Conservation (phyloP, 352 stramenopile genomes). For the Pythium phragmitis region DNA sequence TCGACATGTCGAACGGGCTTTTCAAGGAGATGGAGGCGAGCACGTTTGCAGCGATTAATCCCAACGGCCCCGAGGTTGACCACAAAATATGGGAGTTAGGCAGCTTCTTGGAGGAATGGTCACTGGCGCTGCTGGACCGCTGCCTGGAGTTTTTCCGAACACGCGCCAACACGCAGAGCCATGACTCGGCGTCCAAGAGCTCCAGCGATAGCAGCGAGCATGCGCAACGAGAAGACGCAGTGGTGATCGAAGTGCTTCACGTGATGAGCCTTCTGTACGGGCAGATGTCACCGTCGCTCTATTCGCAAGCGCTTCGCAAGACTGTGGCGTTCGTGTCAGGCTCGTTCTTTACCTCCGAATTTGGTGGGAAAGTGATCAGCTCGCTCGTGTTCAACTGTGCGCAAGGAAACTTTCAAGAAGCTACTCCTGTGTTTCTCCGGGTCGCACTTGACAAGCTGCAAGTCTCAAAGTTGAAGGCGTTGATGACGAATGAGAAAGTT, state of each 20-base stretch:
- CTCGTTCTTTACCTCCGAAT: slow-evolving; percentile 61
- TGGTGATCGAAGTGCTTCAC: slow-evolving; percentile 60
- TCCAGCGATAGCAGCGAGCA: slow-evolving; percentile 11
- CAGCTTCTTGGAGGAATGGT: slow-evolving; percentile 63
- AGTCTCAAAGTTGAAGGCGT: slow-evolving; percentile 30
- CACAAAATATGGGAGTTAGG: slow-evolving; percentile 61
- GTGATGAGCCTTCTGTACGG: slow-evolving; percentile 58
- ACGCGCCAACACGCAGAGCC: slow-evolving; percentile 37
- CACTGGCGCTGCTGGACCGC: slow-evolving; percentile 55
- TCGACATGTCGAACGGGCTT: slow-evolving; percentile 5
- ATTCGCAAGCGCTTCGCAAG: slow-evolving; percentile 49
- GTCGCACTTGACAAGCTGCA: slow-evolving; percentile 52
- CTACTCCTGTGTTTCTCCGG: slow-evolving; percentile 40
- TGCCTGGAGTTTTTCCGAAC: slow-evolving; percentile 68
- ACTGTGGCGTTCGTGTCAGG: slow-evolving; percentile 53
- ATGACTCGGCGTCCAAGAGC: slow-evolving; percentile 27
- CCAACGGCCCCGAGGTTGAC: slow-evolving; percentile 36
- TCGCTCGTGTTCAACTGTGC: slow-evolving; percentile 52
- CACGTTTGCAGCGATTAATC: slow-evolving; percentile 40
- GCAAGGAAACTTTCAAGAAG: slow-evolving; percentile 41
- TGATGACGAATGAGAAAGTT: slow-evolving; percentile 67
- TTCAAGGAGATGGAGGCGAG: slow-evolving; percentile 42
- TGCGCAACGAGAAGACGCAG: slow-evolving; percentile 37
- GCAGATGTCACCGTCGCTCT: slow-evolving; percentile 67
- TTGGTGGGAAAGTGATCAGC: slow-evolving; percentile 59